A percentile compares a stretch with the other conserved stretches of the same genome.
Evolutionary conservation across 2,329 filamentous ascomycete genomes (phyloP).

Genomic region (Laburnicola sp.): DNA sequence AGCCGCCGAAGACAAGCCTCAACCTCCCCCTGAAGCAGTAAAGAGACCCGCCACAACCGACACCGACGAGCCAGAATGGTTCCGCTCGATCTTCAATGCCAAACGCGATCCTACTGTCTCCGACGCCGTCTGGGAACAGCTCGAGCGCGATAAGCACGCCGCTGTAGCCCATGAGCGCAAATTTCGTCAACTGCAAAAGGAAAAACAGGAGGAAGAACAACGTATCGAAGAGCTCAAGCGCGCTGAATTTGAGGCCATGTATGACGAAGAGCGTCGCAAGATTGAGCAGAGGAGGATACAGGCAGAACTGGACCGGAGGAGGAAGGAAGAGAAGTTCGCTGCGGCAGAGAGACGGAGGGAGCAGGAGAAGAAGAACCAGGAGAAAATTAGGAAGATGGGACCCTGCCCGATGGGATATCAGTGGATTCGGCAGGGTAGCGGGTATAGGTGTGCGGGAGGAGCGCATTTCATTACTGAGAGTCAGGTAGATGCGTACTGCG

Average conservation of each 20-base stretch:
- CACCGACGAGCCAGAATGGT: conserved; percentile 7
- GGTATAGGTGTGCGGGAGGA: conserved; percentile 67
- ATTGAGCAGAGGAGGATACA: conserved; percentile 25
- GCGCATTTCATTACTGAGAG: conserved; percentile 57
- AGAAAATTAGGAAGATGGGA: conserved; percentile 58
- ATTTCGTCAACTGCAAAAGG: conserved; percentile 39
- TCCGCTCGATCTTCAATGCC: conserved; percentile 19
- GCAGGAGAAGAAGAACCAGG: conserved; percentile 48
- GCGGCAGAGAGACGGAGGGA: conserved; percentile 45
- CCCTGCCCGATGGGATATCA: conserved; percentile 59
- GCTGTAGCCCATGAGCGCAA: conserved; percentile 41
- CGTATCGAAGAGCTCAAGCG: conserved; percentile 31
- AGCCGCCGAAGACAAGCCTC: conserved; percentile 6
- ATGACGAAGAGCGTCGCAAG: conserved; percentile 28
- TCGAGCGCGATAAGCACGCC: conserved; percentile 54
- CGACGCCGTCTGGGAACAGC: conserved; percentile 64
- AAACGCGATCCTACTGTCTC: conserved; percentile 61
- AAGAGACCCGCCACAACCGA: neutral
- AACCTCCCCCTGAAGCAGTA: conserved; percentile 1
- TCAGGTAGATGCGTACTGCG: conserved; percentile 10
- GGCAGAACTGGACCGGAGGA: conserved; percentile 25
- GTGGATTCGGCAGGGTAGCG: conserved; percentile 64
- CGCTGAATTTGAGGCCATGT: conserved; percentile 31
- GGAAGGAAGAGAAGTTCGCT: conserved; percentile 41
- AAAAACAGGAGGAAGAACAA: conserved; percentile 25